These are phyloP conservation scores for Kurtzmaniella fragi DNA, from an alignment of 805 yeast species.

Conservation along the genomic window DNA sequence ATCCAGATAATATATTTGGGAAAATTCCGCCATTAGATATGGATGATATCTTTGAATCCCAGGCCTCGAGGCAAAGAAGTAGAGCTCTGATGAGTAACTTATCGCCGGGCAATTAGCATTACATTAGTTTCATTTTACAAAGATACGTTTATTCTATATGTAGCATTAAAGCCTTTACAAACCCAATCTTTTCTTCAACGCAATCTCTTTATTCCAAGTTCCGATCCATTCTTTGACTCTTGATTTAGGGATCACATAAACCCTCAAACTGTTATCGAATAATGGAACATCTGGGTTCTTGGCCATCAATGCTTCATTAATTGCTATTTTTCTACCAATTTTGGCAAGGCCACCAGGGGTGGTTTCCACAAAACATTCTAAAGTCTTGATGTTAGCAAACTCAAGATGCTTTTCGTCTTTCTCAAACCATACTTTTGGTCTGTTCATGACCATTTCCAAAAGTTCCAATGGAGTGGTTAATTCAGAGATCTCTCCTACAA, in stretches of 20 bases:
- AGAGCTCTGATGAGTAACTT: constrained; percentile 51
- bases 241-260: constrained; percentile 75
- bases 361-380: constrained; percentile 81
- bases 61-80: constrained; percentile 47
- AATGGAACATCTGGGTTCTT: constrained; percentile 66
- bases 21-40: constrained; percentile 64
- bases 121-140: background rate
- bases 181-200: constrained; percentile 39
- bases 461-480: constrained; percentile 60
- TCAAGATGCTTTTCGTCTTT: constrained; percentile 51
- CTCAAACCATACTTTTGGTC: constrained; percentile 68
- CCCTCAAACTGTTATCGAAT: constrained; percentile 65
- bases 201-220: constrained; percentile 59
- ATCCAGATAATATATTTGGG: constrained; percentile 71
- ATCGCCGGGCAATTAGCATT: constrained; percentile 35
- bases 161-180: background rate
- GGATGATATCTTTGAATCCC: constrained; percentile 60
- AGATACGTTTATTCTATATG: background rate
- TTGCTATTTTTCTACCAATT: constrained; percentile 69
- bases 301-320: constrained; percentile 60
- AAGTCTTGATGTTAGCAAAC: constrained; percentile 47
- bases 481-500: constrained; percentile 71
- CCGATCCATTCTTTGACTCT: constrained; percentile 62
- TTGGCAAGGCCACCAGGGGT: constrained; percentile 78
- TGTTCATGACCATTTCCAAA: constrained; percentile 50